Base-by-base conservation (phyloP, 2,329 filamentous ascomycete genomes). In the Colletotrichum caudatum region DNA sequence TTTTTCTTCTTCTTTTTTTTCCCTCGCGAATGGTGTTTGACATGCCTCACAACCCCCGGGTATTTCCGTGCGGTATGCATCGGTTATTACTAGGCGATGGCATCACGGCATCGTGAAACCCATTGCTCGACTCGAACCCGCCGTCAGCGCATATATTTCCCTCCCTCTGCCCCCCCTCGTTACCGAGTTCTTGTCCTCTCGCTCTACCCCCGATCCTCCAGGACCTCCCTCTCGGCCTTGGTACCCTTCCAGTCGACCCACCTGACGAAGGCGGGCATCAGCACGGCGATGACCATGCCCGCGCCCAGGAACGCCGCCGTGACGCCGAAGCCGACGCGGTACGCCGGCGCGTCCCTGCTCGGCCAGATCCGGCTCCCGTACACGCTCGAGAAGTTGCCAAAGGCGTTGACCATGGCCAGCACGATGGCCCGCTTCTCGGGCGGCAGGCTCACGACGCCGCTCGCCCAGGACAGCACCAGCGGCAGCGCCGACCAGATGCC, bases 381-480 rank as follows among this genome's bases (percentile, higher is more conserved):
- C 18, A 79, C 76, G 37, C 76, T 77, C 18, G 77, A 77, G n/a
- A 78, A 76, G 72, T 79, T 78, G 50, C 78, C 78, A 64, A 78
- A 77, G 0, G 77, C 77, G 64, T 79, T 79, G 62, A 79, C 77
- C n/a, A 79, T 64, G 5, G 78, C 77, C 29, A 79, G 73, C n/a
- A 78, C 77, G 35, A 79, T 76, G 26, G 78, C 77, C n/a, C 78
- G 74, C 77, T 79, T 79, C 65, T 78, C 78, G 9, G 77, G 74
- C 5, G 78, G 78, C 63, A 77, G 66, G 48, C 71, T 73, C 44
- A 79, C 74, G n/a, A 69, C 69, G 33, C 72, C 75, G 65, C 75
- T 78, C 11, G 77, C 76, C 78, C 78, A 80, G 50, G 76, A 76
- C 33, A 79, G 72, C 26, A 78, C 73, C 11, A 78, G 71, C 1